Conservation (phyloP, 345 rosid species). For the Boechera stricta region DNA sequence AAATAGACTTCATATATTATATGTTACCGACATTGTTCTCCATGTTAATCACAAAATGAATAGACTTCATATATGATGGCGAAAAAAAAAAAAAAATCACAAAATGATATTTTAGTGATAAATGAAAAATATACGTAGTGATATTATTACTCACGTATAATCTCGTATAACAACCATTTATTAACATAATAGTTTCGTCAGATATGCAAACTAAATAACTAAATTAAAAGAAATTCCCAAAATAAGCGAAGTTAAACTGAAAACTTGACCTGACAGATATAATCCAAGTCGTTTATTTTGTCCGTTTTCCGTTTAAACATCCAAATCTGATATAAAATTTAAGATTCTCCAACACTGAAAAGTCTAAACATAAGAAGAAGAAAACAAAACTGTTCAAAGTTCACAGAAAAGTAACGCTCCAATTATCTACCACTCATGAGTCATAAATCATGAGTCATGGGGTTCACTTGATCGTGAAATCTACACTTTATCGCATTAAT, state of each 20-base stretch:
- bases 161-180: neutral
- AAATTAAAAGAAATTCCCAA: neutral
- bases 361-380: neutral
- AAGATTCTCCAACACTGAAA: neutral
- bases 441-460: constrained; percentile 33
- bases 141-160: neutral
- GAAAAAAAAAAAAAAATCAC: neutral
- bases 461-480: constrained; percentile 36
- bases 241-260: neutral
- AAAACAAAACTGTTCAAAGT: constrained; percentile 14
- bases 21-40: constrained; percentile 31
- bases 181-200: constrained; percentile 1
- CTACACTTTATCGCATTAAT: constrained; percentile 27
- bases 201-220: neutral
- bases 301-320: neutral
- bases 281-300: neutral
- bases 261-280: neutral
- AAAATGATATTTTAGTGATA: neutral
- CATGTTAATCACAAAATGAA: constrained; percentile 7
- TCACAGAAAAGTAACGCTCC: constrained; percentile 38
- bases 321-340: neutral
- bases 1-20: neutral
- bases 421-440: constrained; percentile 30
- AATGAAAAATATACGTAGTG: neutral
- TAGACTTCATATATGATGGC: too few species aligned